A percentile compares a stretch with the other conserved stretches of the same genome.
phyloP scores from a whole-genome alignment of 2,329 filamentous ascomycete species.

The Aspergillus sp. region DNA sequence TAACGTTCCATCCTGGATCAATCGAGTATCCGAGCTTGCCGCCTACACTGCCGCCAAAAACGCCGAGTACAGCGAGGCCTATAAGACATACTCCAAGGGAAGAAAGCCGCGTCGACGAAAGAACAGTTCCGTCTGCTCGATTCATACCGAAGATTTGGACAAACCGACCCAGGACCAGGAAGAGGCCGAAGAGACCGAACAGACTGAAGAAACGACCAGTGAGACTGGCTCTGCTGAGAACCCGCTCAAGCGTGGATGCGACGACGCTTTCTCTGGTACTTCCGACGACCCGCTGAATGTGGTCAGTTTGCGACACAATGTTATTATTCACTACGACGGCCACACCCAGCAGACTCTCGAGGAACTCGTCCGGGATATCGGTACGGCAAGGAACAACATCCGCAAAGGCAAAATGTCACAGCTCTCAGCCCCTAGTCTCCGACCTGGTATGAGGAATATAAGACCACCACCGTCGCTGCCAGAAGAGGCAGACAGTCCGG shows the following conservation, averaged over 20 bases:
- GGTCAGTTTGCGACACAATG: constrained; percentile 68
- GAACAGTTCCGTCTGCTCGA: constrained; percentile 41
- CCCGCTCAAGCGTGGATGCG: constrained; percentile 31
- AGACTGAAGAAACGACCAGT: constrained; percentile 4
- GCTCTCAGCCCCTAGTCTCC: constrained; percentile 22
- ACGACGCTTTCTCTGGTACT: constrained; percentile 27
- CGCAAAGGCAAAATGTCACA: constrained; percentile 70
- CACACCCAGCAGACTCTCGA: constrained; percentile 81
- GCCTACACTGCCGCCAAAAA: constrained; percentile 36
- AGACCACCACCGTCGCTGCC: neutral
- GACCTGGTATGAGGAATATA: constrained; percentile 10
- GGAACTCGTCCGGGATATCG: constrained; percentile 74
- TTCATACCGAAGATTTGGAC: constrained; percentile 26
- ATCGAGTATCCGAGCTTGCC: constrained; percentile 37
- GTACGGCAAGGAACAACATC: constrained; percentile 73
- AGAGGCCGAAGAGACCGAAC: constrained; percentile 1
- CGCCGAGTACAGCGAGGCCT: constrained; percentile 40
- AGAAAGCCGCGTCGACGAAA: constrained; percentile 27
- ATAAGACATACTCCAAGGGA: constrained; percentile 29
- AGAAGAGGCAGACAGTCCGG: neutral
- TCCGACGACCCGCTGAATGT: constrained; percentile 36
- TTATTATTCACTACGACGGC: constrained; percentile 89
- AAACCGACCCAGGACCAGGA: neutral
- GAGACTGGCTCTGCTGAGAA: constrained; percentile 13
- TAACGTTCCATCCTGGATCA: constrained; percentile 42